Base-by-base conservation (phyloP, 1,139 yeast species). In the Yarrowia galli region DNA sequence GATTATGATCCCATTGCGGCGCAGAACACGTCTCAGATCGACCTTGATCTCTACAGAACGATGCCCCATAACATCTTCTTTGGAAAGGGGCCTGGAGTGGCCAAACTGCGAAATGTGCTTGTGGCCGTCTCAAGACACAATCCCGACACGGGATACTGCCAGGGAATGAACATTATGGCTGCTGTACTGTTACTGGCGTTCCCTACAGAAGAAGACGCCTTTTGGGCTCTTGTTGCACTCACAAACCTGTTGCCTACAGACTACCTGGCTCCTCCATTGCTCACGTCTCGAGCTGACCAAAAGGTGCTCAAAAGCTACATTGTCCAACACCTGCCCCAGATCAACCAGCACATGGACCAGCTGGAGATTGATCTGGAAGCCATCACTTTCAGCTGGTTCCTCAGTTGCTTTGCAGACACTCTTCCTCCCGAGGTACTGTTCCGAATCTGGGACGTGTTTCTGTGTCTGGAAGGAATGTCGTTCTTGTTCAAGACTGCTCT, bases 101-200 rank as follows among this genome's bases (percentile, higher is more conserved):
- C 77, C 64, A 84, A 83, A 69, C 74, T 86, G 45, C 79, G 84
- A 58, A 77, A 85, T 16, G 82, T 86, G 2, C 76, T 86, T 56
- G 80, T 83, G 61, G 88, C 89, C 0, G 86, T 83, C 73, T 82
- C 84, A n/a, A 78, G 82, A 9, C 81, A 83, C 70, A 81, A 81
- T 69, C 83, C 85, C 0, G 79, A 79, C 1, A 79, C 85, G 54
- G 89, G 89, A 0, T 86, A 86, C 72, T 84, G 86, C 68, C 89
- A 86, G 72, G 89, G 89, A 0, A 85, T 86, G 89, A 86, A 86
- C 72, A 83, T 85, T 71, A 83, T 86, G 35, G 84, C 84, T 5
- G 89, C 87, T 0, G 84, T 84, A 65, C 73, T 86, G 10, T 74
- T 86, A 16, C 73, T 86, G 36, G 82, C 84, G 1, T 81, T 76